Conservation (phyloP, 306 rosid species). For the Rosa multiflora region DNA sequence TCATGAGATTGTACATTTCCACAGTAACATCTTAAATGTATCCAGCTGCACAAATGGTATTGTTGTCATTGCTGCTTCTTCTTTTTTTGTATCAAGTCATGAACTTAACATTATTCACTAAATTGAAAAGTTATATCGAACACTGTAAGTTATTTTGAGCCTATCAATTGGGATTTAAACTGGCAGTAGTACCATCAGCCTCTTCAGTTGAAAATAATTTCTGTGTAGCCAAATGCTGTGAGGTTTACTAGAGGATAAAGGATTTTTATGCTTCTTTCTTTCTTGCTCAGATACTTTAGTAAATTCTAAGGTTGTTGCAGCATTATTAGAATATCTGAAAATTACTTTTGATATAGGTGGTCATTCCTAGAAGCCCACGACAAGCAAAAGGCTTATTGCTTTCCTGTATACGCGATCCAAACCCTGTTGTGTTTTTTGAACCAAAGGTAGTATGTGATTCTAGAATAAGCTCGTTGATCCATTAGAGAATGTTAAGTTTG, state of each 20-base stretch:
- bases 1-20: background rate
- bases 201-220: background rate
- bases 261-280: background rate
- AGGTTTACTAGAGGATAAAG: background rate
- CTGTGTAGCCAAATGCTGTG: background rate
- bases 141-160: conserved; percentile 10
- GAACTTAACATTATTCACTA: background rate
- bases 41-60: background rate
- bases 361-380: conserved; percentile 91
- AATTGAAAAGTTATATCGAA: background rate
- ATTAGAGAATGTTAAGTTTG: background rate
- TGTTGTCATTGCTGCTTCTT: background rate
- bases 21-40: background rate
- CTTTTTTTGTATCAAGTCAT: background rate
- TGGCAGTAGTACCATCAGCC: background rate
- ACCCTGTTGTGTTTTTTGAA: conserved; percentile 90
- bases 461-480: conserved; percentile 15
- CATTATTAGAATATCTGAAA: background rate
- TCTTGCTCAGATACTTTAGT: background rate
- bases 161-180: background rate
- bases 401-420: conserved; percentile 86
- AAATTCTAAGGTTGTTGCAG: background rate
- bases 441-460: conserved; percentile 62
- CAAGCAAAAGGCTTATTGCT: conserved; percentile 90
- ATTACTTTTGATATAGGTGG: conserved; percentile 57